These are phyloP conservation scores for Wickerhamomyces strasburgensis DNA, from an alignment of 805 yeast species.

Conservation along the genomic window DNA sequence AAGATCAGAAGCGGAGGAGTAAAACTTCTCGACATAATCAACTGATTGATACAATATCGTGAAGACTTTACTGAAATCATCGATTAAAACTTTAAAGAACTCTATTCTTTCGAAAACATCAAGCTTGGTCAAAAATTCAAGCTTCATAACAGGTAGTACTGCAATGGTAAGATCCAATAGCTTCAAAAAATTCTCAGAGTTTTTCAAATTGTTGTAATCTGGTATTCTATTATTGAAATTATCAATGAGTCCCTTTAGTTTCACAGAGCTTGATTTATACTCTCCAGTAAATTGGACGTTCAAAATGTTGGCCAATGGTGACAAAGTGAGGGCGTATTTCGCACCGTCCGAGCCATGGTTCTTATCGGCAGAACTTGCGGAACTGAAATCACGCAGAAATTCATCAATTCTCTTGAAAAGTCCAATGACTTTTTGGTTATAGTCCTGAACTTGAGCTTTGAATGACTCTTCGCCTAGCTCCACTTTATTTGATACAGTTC, in stretches of 20 bases:
- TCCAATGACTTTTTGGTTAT: conserved; percentile 4
- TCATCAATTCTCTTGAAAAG: conserved; percentile 27
- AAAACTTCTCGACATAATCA: conserved; percentile 40
- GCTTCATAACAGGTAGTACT: conserved; percentile 46
- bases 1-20: conserved; percentile 42
- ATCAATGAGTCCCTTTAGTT: conserved; percentile 33
- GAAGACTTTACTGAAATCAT: conserved; percentile 36
- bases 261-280: conserved; percentile 39
- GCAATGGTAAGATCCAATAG: conserved; percentile 45
- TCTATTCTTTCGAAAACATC: conserved; percentile 31
- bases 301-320: conserved; percentile 59
- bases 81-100: conserved; percentile 29
- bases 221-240: conserved; percentile 22
- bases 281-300: conserved; percentile 49
- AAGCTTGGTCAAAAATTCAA: conserved; percentile 32
- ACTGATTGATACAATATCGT: conserved; percentile 29
- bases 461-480: conserved; percentile 11
- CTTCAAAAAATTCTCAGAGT: conserved; percentile 24
- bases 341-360: conserved; percentile 13
- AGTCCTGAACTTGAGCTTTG: conserved; percentile 10
- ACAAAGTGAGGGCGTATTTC: conserved; percentile 39
- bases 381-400: conserved; percentile 33
- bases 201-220: conserved; percentile 17
- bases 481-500: conserved; percentile 16
- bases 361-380: conserved; percentile 27